A percentile compares a stretch with the other conserved stretches of the same genome.
phyloP scores from a whole-genome alignment of 257 asterid species.

The Linderniella brevidens region DNA sequence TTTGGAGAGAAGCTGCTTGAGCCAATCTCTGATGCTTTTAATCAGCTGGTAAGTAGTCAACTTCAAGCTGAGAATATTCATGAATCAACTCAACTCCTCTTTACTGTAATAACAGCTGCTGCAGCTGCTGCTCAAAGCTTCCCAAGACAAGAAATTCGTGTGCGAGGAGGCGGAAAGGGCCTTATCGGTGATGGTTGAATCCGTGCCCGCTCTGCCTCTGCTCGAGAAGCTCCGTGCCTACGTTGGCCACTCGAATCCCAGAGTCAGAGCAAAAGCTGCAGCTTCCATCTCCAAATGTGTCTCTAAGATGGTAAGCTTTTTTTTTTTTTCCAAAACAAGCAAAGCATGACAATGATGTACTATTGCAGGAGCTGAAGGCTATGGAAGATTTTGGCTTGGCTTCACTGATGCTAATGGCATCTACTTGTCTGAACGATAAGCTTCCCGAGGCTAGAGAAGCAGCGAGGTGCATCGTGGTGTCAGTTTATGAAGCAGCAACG shows the following conservation, averaged over 20 bases:
- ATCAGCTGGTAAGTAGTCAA: constrained; percentile 32
- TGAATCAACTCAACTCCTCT: too few relatives aligned
- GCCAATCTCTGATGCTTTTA: constrained; percentile 37
- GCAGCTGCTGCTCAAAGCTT: constrained; percentile 82
- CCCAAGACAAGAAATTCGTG: constrained; percentile 90
- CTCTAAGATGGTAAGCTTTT: constrained; percentile 51
- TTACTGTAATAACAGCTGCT: constrained; percentile 28
- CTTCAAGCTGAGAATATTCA: too few relatives aligned
- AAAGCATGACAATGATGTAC: constrained; percentile 4
- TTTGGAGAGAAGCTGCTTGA: constrained; percentile 53
- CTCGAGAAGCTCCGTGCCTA: constrained; percentile 44
- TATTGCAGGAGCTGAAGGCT: constrained; percentile 38
- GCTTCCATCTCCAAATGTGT: constrained; percentile 47
- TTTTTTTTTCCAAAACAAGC: not conserved
- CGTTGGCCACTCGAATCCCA: constrained; percentile 50
- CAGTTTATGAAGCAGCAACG: constrained; percentile 32
- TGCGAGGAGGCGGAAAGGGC: constrained; percentile 91
- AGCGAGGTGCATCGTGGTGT: constrained; percentile 40
- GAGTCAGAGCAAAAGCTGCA: constrained; percentile 84
- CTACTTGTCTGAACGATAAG: constrained; percentile 54
- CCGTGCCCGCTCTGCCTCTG: constrained; percentile 53
- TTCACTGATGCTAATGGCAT: constrained; percentile 31
- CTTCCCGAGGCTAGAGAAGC: constrained; percentile 96
- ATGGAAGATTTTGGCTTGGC: constrained; percentile 61
- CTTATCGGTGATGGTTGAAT: constrained; percentile 45